phyloP scores from a whole-genome alignment of 78 protist genomes.

The Dictyostelium citrinum region DNA sequence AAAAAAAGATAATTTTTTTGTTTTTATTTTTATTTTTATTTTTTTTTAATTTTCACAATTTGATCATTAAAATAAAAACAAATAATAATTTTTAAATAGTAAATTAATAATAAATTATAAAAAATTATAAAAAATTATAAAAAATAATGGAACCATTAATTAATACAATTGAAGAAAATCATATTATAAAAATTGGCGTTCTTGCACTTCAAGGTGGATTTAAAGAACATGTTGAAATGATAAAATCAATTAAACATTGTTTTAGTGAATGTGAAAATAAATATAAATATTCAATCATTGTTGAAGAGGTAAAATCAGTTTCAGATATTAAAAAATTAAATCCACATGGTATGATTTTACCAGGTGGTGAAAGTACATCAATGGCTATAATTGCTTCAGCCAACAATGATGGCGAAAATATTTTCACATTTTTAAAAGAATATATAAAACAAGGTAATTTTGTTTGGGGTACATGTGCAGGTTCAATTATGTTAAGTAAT shows the following conservation, averaged over 20 bases:
- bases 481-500: constrained; percentile 78
- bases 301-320: constrained; percentile 21
- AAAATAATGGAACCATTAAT: not conserved
- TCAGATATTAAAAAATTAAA: constrained; percentile 20
- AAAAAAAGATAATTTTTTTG: too few species aligned
- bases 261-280: not conserved
- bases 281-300: not conserved
- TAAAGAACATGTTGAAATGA: constrained; percentile 61
- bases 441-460: not conserved
- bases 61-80: not conserved
- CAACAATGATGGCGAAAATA: not conserved
- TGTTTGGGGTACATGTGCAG: constrained; percentile 89
- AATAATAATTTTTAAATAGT: too few species aligned
- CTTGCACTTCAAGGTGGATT: constrained; percentile 78
- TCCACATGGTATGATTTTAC: constrained; percentile 73
- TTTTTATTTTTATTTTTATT: not conserved
- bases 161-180: not conserved
- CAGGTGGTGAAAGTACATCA: constrained; percentile 84
- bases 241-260: not conserved
- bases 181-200: constrained; percentile 53
- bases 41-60: too few species aligned
- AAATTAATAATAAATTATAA: not conserved
- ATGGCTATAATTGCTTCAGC: constrained; percentile 48
- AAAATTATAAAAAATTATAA: not conserved
- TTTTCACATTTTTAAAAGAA: constrained; percentile 3